phyloP scores from a whole-genome alignment of 2,329 filamentous ascomycete species.

The Acephala macrosclerotiorum region DNA sequence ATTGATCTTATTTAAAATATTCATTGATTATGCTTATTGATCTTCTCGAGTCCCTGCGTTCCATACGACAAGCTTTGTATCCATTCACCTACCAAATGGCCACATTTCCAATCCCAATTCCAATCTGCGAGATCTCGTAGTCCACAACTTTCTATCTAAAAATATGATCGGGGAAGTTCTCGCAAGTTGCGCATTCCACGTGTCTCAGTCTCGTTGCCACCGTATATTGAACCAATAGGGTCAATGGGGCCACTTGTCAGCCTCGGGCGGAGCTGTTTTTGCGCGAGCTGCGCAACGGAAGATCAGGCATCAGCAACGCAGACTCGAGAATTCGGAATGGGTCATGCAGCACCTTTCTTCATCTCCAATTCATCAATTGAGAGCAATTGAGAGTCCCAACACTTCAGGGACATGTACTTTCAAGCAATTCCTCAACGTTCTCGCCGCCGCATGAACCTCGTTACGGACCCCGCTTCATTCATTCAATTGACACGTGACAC shows the following conservation, averaged over 20 bases:
- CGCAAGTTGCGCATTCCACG: slow-evolving; percentile 2
- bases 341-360: slow-evolving; percentile 1
- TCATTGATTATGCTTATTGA: too few species aligned
- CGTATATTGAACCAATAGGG: background rate
- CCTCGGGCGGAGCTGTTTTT: background rate
- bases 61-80: background rate
- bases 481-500: background rate
- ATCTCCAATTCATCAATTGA: slow-evolving; percentile 11
- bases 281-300: background rate
- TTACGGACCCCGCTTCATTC: background rate
- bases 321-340: background rate
- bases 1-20: too few species aligned
- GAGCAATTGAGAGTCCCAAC: background rate
- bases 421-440: background rate
- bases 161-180: background rate
- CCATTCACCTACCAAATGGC: background rate
- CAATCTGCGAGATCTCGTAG: background rate
- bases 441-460: background rate
- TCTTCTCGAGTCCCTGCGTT: background rate
- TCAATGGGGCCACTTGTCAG: background rate
- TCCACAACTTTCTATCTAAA: background rate
- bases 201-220: background rate
- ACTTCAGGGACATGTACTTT: background rate
- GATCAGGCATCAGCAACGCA: slow-evolving; percentile 5
- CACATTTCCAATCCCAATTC: background rate